Evolutionary conservation across 1,139 yeast genomes (phyloP).

Genomic region (Eremothecium cymbalariae): DNA sequence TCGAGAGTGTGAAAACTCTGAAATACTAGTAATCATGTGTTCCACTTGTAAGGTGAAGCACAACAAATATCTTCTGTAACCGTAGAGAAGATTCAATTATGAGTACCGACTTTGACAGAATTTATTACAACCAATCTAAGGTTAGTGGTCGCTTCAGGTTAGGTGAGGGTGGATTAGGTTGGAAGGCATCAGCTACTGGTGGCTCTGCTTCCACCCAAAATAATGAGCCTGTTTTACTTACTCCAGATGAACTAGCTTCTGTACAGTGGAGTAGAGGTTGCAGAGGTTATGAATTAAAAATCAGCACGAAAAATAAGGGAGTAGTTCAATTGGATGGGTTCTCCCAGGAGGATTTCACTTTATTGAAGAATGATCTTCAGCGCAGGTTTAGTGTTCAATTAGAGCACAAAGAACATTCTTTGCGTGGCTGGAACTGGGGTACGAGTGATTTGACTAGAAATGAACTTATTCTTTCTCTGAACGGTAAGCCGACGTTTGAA

Average conservation of each 20-base stretch:
- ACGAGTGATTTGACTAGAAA: constrained; percentile 84
- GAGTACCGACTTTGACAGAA: constrained; percentile 64
- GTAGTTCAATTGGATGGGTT: constrained; percentile 88
- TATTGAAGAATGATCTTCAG: constrained; percentile 76
- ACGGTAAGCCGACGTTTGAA: constrained; percentile 87
- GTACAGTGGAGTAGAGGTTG: constrained; percentile 92
- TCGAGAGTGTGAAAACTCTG: too few relatives aligned
- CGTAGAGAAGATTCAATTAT: constrained; percentile 16
- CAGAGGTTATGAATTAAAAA: constrained; percentile 80
- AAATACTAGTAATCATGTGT: too few relatives aligned
- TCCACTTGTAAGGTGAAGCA: too few relatives aligned
- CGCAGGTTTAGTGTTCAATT: constrained; percentile 63
- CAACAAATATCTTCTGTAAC: too few relatives aligned
- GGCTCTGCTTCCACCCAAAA: constrained; percentile 42
- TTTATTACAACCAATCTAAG: constrained; percentile 80
- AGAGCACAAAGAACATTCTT: constrained; percentile 81
- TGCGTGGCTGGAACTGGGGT: constrained; percentile 99
- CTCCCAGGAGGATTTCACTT: constrained; percentile 69
- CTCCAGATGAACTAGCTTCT: constrained; percentile 72
- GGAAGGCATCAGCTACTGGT: constrained; percentile 69
- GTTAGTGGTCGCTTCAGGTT: constrained; percentile 84
- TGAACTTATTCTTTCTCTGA: constrained; percentile 78
- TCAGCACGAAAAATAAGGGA: constrained; percentile 83
- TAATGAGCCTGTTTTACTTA: constrained; percentile 71
- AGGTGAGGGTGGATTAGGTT: constrained; percentile 92